Evolutionary conservation across 192 early-diverging fungal genomes (phyloP).

Genomic region (Coemansia sp.): DNA sequence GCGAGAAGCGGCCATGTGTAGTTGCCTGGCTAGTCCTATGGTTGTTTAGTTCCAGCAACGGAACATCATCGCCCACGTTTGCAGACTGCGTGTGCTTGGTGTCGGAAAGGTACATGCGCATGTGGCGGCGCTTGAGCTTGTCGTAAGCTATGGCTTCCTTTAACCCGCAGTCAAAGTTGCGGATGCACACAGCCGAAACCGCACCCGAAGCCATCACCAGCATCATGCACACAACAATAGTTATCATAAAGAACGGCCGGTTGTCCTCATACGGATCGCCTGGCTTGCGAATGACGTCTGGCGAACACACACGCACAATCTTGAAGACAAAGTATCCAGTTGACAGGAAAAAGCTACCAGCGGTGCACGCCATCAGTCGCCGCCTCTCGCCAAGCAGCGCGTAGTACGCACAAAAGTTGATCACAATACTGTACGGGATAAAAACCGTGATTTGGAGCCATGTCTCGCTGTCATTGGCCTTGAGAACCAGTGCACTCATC

Average conservation of each 20-base stretch:
- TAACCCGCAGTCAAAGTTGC: slow-evolving; percentile 48
- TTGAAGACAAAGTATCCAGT: slow-evolving; percentile 56
- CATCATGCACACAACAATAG: slow-evolving; percentile 37
- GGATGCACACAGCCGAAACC: slow-evolving; percentile 32
- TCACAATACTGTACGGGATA: slow-evolving; percentile 34
- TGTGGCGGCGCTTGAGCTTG: slow-evolving; percentile 32
- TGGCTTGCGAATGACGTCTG: slow-evolving; percentile 28
- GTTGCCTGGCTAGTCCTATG: slow-evolving; percentile 1
- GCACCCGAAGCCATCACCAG: slow-evolving; percentile 35
- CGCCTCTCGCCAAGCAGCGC: slow-evolving; percentile 38
- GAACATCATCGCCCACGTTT: slow-evolving; percentile 9
- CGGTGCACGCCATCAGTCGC: slow-evolving; percentile 26
- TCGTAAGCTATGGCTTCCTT: slow-evolving; percentile 52
- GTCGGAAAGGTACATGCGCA: slow-evolving; percentile 23
- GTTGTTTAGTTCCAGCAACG: slow-evolving; percentile 11
- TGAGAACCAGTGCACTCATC: slow-evolving; percentile 62
- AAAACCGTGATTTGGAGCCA: slow-evolving; percentile 52
- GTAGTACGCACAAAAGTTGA: slow-evolving; percentile 29
- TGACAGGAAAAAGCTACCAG: slow-evolving; percentile 20
- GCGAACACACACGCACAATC: slow-evolving; percentile 37
- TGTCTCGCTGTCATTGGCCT: slow-evolving; percentile 37
- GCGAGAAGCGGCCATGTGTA: slow-evolving; percentile 29
- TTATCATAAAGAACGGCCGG: slow-evolving; percentile 51
- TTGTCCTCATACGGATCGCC: slow-evolving; percentile 46
- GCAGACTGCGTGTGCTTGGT: not conserved